Evolutionary conservation across 257 asterid species (phyloP), one percentile per base, ranked within the genome.

Genomic region (Nicotiana obtusifolia): DNA sequence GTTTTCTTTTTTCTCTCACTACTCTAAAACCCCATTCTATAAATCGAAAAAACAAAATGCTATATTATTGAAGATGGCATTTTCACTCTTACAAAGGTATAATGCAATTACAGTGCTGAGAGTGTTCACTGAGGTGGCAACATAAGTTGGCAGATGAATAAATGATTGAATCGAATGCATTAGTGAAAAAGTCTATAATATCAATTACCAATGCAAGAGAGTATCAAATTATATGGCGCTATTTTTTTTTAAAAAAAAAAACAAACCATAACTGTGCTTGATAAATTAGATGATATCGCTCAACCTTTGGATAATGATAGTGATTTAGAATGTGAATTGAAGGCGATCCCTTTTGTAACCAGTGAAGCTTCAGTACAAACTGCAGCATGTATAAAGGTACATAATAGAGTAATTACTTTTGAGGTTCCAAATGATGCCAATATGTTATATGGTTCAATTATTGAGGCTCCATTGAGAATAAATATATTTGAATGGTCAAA

Each of bases 391-490:
- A 97, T 90, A 57, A 95, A 92, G 88, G 98, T 91, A 82, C 41
- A 5, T 5, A 35, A 35, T 35, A 35, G 2, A 80, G 73, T 24
- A 84, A 87, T 90, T 85, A 89, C 90, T 64, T 90, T 95, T 52
- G 94, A 92, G 83, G 77, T 67, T 67, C 82, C 90, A 83, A 88
- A 80, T 59, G 94, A 91, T 83, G 31, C 91, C 73, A 61, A 86
- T 84, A 76, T 76, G 80, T 76, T 88, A 65, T 87, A 80, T 84
- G 91, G 90, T 85, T 85, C 92, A 79, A 89, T 88, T 26, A 85
- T 93, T 68, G 99, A 95, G 87, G 97, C 94, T 80, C 98, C 99
- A 30, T 84, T 93, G 90, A 88, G 90, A 80, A 95, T 93, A 81
- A 93, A 87, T 82, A 83, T 89, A 83, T 98, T 98, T 98, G 5